Evolutionary conservation across 2,329 filamentous ascomycete genomes (phyloP), one percentile per base, ranked within the genome.

Genomic region (Corynespora cassiicola): DNA sequence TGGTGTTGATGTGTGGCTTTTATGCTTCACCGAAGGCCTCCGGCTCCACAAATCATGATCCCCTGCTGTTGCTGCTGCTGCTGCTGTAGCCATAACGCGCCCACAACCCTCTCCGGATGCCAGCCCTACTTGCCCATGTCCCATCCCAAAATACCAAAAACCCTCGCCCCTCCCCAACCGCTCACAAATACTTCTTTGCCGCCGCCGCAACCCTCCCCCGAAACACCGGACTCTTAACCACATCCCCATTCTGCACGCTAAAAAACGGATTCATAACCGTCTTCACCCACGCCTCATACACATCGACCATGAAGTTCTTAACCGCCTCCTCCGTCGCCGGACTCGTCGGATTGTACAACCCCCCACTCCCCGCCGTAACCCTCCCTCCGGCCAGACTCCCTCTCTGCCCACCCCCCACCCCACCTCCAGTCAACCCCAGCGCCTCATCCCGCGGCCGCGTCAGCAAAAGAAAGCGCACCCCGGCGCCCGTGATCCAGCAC

Each of bases 251-350:
- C 51, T 95, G 92, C 38, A 86, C 82, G 36, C 80, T 79, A 74
- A 96, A 97, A 68, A 99, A 99, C 0, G 94, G 94, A 64, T 84
- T 97, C 94, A 99, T 97, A 41, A 91, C 84, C 9, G 91, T 88
- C 78, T 99, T 99, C 51, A 96, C 82, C 86, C 92, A 99, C 54
- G 85, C 90, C 72, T 99, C 94, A 72, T 96, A 97, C 9, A 96
- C 88, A 65, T 99, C 94, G 11, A 81, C 79, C 74, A 99, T 96
- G 74, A 97, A 99, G 70, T 89, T 89, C 65, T 90, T 85, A 56
- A 97, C 88, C 4, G 94, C 92, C 73, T 99, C 94, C 72, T 99
- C 94, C 5, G 92, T 95, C 65, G 92, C 89, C 5, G 90, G 86
- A 42, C 86, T 88, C 3, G 86, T 92, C 0, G 92, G 92, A 68